Base-by-base conservation (phyloP, 495 filamentous ascomycete species). In the Barbatosphaeria neglecta region DNA sequence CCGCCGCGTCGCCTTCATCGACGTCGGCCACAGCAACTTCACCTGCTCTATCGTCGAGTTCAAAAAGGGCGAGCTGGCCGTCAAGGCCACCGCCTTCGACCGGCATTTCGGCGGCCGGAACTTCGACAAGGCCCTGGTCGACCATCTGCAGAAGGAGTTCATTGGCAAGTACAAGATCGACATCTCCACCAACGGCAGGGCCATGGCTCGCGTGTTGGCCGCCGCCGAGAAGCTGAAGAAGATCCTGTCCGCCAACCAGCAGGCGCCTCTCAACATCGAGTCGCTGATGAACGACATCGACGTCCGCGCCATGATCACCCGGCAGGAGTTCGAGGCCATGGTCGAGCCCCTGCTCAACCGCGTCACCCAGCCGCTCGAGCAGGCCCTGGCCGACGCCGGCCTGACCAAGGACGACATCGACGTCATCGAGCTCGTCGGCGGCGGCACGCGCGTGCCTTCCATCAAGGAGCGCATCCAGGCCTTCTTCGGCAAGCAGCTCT, bases 201-300 rank as follows among this genome's bases (percentile, higher is more conserved):
- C 89, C 45, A 77, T 82, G 66, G 76, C 87, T 48, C 86, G 92
- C 59, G 85, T 94, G 56, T 70, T 84, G 13, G 81, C 87, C 45
- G 90, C 84, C 40, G 85, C 87, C 42, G 92, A 99, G 76, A 97
- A 95, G 78, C 63, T 95, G 60, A 99, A 99, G 87, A 97, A 97
- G 79, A 83, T 99, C 45, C 76, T 99, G 46, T 97, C 93, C 13
- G 92, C 92, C 56, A 97, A 97, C 66, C 82, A 89, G 42, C 76
- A 81, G 53, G 92, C 90, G 3, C 93, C 92, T n/a, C 55, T 99
- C 59, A 96, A 86, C 72, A 95, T 99, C 57, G 92, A 99, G 75
- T 95, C 92, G 17, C 74, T 97, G 50, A 97, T 99, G 92, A 90
- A 97, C 61, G 92, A 99, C 61, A 70, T 90, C 27, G 92, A 99